Evolutionary conservation across 2,329 filamentous ascomycete species (phyloP), one percentile per base, ranked within the genome.

Genomic region (Talaromyces sp.): DNA sequence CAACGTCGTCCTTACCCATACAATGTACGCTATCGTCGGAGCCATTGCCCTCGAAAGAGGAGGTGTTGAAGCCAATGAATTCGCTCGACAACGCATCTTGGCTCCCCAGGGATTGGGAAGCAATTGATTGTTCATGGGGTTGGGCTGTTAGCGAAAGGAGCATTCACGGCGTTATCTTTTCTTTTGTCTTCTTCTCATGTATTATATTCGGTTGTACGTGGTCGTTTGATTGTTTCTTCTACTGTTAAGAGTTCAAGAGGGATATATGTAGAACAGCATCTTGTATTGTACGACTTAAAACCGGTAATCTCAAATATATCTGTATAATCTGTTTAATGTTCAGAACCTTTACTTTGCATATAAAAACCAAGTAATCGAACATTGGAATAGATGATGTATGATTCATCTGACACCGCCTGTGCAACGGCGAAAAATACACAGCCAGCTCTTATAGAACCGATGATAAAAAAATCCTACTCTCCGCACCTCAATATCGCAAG

Each of bases 11-110:
- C 81, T 96, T 64, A 86, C 90, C 58, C 89, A 92, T 68, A 87
- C 92, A 3, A 73, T 99, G 64, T 92, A 93, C 75, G 92, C 93
- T 54, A 90, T 99, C 64, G 81, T 98, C 53, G 95, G 95, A 25
- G 95, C 95, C 11, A 79, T 99, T 62, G 89, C 92, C n/a, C 81
- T 99, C 73, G 92, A 97, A 77, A 88, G 91, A 70, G 95, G 95
- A 56, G 91, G 90, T 43, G 88, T 89, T 53, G 86, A 91, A 64
- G 93, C 94, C 65, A 89, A 88, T 69, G 85, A 86, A 76, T 79
- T 96, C 62, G 88, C 91, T 56, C 87, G 88, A 74, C 91, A 97
- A 71, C 88, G 89, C 77, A 89, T 97, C 76, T 78, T 97, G 72
- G 81, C 77, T 69, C 81, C 80, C 27, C 71, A 82, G 68, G 81